Percentiles rank a stretch among this genome's conserved stretches.
phyloP scores from a whole-genome alignment of 2,329 filamentous ascomycete genomes.

The Cercospora sp. region DNA sequence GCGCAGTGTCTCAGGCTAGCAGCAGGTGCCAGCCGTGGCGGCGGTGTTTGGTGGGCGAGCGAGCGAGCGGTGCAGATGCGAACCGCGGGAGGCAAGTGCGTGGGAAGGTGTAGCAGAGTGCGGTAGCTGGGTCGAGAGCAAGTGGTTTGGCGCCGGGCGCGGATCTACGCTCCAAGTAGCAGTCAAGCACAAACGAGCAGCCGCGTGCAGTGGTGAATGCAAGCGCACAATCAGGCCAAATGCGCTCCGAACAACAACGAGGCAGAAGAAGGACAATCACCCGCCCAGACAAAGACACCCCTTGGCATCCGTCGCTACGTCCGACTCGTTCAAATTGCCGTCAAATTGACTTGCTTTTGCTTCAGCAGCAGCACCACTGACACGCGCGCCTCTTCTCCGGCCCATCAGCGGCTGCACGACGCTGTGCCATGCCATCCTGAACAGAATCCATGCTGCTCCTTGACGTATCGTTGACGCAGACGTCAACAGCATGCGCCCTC shows the following conservation, averaged over 20 bases:
- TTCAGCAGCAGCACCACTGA: not conserved
- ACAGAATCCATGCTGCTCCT: not conserved
- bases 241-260: not conserved
- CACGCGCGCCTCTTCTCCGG: not conserved
- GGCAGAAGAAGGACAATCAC: not conserved
- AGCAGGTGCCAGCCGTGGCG: not conserved
- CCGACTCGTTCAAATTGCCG: not conserved
- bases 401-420: not conserved
- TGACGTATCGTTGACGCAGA: not conserved
- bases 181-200: not conserved
- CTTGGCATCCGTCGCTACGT: not conserved
- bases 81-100: not conserved
- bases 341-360: not conserved
- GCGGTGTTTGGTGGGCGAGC: not conserved
- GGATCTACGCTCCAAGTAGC: not conserved
- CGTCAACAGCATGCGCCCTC: too few species aligned
- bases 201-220: not conserved
- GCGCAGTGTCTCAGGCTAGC: conserved; percentile 3
- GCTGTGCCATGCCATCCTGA: not conserved
- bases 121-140: not conserved
- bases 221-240: not conserved
- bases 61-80: conserved; percentile 1
- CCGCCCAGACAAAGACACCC: not conserved
- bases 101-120: not conserved
- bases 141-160: not conserved